A percentile compares a stretch with the other conserved stretches of the same genome.
These are phyloP conservation scores for Pistacia integerrima DNA, from an alignment of 345 rosid genomes.

Conservation along the genomic window DNA sequence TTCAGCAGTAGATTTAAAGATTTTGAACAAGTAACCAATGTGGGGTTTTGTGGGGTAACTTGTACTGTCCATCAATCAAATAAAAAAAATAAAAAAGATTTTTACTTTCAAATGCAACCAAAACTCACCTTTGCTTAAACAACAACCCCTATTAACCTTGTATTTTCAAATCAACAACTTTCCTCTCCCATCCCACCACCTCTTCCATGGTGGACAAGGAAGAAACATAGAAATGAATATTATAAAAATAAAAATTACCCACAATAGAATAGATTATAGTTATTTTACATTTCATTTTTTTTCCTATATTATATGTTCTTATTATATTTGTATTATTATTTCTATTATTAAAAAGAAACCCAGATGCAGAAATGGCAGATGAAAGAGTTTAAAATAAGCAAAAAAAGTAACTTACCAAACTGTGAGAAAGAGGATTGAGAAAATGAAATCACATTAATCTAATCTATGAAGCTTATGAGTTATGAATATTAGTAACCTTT, in stretches of 20 bases:
- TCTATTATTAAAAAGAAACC: slow-evolving; percentile 23
- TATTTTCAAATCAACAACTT: slow-evolving; percentile 39
- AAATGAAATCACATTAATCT: slow-evolving; percentile 36
- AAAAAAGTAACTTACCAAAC: slow-evolving; percentile 37
- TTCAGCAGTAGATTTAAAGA: slow-evolving; percentile 18
- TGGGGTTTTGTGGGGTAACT: slow-evolving; percentile 16
- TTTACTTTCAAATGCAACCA: slow-evolving; percentile 7
- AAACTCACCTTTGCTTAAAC: slow-evolving; percentile 38
- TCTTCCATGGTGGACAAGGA: slow-evolving; percentile 36
- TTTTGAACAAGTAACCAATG: slow-evolving; percentile 10
- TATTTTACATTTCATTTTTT: slow-evolving; percentile 1
- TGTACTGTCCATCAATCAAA: slow-evolving; percentile 24
- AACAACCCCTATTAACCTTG: slow-evolving; percentile 40
- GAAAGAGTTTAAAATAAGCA: slow-evolving; percentile 27
- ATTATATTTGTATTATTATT: neutral
- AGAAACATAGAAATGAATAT: slow-evolving; percentile 6
- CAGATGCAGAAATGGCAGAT: slow-evolving; percentile 40
- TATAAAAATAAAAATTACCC: slow-evolving; percentile 10
- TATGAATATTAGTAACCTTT: neutral
- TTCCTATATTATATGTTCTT: neutral
- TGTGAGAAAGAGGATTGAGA: slow-evolving; percentile 36
- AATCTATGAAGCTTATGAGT: slow-evolving; percentile 22
- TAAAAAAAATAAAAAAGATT: neutral
- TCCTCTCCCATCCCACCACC: slow-evolving; percentile 13
- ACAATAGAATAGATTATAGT: neutral